These are phyloP conservation scores for Kwoniella mangroviensis DNA, from an alignment of 768 basidiomycete genomes.

Conservation along the genomic window DNA sequence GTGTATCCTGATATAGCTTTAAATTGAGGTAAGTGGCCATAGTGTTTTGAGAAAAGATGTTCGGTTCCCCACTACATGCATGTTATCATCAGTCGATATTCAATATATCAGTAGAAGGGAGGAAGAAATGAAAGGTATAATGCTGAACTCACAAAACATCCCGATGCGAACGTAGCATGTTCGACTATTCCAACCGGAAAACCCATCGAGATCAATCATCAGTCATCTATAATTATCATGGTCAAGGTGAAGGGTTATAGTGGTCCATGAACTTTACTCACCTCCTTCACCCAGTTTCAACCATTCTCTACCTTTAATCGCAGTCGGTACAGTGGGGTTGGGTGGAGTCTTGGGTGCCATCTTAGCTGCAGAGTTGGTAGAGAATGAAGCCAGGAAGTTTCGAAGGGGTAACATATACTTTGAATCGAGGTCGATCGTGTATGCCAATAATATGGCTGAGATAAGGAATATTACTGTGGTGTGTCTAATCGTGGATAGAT, in stretches of 20 bases:
- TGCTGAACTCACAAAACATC: constrained; percentile 54
- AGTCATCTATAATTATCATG: no score
- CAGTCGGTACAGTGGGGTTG: constrained; percentile 54
- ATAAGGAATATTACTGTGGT: constrained; percentile 9
- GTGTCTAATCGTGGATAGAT: constrained; percentile 12
- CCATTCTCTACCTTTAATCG: constrained; percentile 49
- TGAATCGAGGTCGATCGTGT: background rate
- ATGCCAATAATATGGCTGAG: background rate
- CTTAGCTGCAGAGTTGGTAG: constrained; percentile 23
- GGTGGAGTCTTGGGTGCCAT: constrained; percentile 51
- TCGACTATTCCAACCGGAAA: no score
- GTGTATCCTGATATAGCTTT: constrained; percentile 54
- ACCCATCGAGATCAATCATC: no score
- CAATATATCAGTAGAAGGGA: no score
- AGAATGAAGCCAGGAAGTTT: constrained; percentile 38
- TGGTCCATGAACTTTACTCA: no score
- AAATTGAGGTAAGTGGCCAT: constrained; percentile 53
- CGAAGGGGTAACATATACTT: constrained; percentile 35
- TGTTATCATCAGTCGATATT: background rate
- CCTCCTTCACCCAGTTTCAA: constrained; percentile 44
- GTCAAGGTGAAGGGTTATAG: no score
- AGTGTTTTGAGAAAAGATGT: constrained; percentile 56
- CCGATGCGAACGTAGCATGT: constrained; percentile 56
- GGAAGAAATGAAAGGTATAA: background rate
- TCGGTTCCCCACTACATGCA: constrained; percentile 56